phyloP scores from a whole-genome alignment of 768 basidiomycete species.

The Termitomyces sp. region DNA sequence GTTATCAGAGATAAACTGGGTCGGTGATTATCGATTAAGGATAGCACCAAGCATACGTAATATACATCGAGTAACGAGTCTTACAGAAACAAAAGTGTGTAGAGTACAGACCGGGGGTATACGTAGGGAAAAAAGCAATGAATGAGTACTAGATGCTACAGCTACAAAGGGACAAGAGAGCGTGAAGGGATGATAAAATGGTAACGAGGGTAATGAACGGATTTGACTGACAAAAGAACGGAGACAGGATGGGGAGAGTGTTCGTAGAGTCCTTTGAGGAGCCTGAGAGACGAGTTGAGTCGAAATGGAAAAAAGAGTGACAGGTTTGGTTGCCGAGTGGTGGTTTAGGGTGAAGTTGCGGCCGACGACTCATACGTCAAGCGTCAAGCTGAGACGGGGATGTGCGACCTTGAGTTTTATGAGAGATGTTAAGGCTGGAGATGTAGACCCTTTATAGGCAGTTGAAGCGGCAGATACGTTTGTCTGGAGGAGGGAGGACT shows the following conservation, averaged over 20 bases:
- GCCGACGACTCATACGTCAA: slow-evolving; percentile 3
- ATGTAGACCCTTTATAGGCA: slow-evolving; percentile 5
- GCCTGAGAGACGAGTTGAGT: not conserved
- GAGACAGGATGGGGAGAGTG: not conserved
- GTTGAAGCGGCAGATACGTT: slow-evolving; percentile 8
- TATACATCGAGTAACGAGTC: not conserved
- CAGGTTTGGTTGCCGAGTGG: not conserved
- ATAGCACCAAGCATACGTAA: not conserved
- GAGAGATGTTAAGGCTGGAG: not conserved
- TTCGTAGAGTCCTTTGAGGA: too few relatives aligned
- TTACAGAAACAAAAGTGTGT: not conserved
- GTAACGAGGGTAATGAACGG: not conserved
- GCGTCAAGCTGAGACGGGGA: slow-evolving; percentile 3
- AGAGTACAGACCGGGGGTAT: not conserved
- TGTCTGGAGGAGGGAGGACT: not conserved
- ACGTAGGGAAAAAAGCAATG: not conserved
- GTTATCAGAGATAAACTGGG: not conserved
- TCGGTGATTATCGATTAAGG: not conserved
- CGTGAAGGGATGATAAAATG: not conserved
- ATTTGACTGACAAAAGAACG: not conserved
- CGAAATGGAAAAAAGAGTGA: too few relatives aligned
- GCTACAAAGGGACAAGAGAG: not conserved
- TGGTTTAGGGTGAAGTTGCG: not conserved
- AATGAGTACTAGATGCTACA: not conserved
- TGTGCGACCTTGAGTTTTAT: not conserved